These are phyloP conservation scores for Aureobasidium uvarum DNA, from an alignment of 2,329 filamentous ascomycete genomes.

Conservation along the genomic window DNA sequence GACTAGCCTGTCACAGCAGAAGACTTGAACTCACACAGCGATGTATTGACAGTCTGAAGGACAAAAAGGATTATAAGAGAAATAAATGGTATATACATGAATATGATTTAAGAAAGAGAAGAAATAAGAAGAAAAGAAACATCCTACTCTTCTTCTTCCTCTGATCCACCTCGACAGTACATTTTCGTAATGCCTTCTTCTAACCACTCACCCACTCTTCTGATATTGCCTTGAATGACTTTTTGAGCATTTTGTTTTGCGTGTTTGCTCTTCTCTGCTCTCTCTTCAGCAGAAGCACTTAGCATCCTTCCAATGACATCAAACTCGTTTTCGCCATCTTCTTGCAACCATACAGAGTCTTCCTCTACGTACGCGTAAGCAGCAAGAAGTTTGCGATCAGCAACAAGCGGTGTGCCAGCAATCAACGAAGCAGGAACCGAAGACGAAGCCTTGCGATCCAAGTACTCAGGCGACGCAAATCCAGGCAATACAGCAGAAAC, in stretches of 20 bases:
- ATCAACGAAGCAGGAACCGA: constrained; percentile 36
- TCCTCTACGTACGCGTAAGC: constrained; percentile 35
- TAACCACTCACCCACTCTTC: constrained; percentile 21
- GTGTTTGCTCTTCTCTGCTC: constrained; percentile 35
- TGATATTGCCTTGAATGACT: constrained; percentile 22
- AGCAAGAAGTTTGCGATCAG: constrained; percentile 31
- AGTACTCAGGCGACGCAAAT: constrained; percentile 34
- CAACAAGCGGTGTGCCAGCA: constrained; percentile 34
- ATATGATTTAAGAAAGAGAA: background rate
- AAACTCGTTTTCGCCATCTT: constrained; percentile 33
- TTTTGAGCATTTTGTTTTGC: constrained; percentile 4
- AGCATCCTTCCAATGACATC: constrained; percentile 35
- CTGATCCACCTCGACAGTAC: background rate
- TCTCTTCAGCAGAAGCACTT: constrained; percentile 48
- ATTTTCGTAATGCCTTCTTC: background rate
- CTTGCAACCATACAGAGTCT: constrained; percentile 35
- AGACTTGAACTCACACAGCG: background rate
- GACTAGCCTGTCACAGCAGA: background rate
- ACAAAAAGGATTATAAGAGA: background rate
- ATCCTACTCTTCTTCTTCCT: background rate
- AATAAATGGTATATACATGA: background rate
- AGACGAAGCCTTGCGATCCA: constrained; percentile 35
- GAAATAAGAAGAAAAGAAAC: background rate
- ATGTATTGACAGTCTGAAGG: background rate
- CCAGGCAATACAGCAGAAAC: constrained; percentile 35